Base-by-base conservation (phyloP, 768 basidiomycete species). In the Cyathus striatus region DNA sequence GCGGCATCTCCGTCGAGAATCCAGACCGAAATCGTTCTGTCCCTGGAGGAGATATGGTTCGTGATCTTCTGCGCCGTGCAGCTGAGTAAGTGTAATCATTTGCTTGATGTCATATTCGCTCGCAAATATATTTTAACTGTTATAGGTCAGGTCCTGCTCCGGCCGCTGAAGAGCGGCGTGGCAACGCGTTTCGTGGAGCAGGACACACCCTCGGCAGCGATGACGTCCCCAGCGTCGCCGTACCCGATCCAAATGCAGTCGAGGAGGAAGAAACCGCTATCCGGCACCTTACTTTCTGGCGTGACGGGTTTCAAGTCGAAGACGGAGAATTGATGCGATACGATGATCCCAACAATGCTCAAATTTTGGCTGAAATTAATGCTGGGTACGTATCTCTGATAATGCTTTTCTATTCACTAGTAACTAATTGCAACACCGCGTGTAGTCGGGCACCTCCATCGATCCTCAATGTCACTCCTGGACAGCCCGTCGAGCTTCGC, bases 191-290 rank as follows among this genome's bases (percentile, higher is more conserved):
- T 59, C 54, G 64, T 21, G 90, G 90, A 0, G 72, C 83, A 2
- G 95, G 93, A 1, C 80, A 94, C 58, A 86, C 73, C 0, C 73
- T 99, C 18, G 95, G 95, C 5, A 83, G 88, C 20, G 95, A 97
- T 48, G 91, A 96, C n/a, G 75, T 86, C 1, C 82, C 84, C 5
- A 89, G 87, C 46, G 53, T 73, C 5, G 87, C 69, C 55, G 66
- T 96, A 18, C 85, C 90, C 12, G 92, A 92, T 62, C 82, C 89
- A 0, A 66, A 62, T 51, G 76, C 70, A 3, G 58, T 2, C 40
- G 26, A 73, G 46, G 74, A 75, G 43, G 74, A 75, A 44, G 76
- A 81, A 40, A 71, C 76, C 3, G 84, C 72, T 0, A 76, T 82
- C 38, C 81, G 95, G 6, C 74, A 78, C 43, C 67, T 98, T 33